These are phyloP conservation scores for Houttuynia cordata DNA, from an alignment of 164 flowering plant species.

Conservation along the genomic window DNA sequence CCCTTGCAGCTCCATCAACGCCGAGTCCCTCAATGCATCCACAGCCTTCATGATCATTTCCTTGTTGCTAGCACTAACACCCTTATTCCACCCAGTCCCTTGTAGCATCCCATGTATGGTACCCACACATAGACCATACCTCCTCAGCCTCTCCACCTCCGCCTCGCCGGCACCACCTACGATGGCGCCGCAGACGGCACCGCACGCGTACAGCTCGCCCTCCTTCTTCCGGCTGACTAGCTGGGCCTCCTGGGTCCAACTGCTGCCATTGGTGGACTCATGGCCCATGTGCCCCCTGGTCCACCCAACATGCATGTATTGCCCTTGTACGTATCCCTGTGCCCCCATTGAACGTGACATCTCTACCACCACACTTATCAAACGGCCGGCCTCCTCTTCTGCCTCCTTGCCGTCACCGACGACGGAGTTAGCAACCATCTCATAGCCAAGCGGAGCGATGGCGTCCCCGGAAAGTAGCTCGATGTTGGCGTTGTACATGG, in stretches of 20 bases:
- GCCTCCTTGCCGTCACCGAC: conserved; percentile 10
- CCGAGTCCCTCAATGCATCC: conserved; percentile 18
- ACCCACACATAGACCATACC: conserved; percentile 40
- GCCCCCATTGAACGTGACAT: conserved; percentile 41
- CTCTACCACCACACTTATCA: conserved; percentile 42
- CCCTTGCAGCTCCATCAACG: conserved; percentile 20
- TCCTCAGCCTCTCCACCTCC: conserved; percentile 44
- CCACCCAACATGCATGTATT: conserved; percentile 12
- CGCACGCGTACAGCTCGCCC: conserved; percentile 43
- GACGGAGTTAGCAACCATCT: conserved; percentile 29
- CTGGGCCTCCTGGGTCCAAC: conserved; percentile 1
- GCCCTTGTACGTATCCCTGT: conserved; percentile 35
- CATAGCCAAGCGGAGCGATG: conserved; percentile 15
- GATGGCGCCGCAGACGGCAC: conserved; percentile 65
- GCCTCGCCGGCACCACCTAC: conserved; percentile 52
- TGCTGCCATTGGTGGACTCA: no score
- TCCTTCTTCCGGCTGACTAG: conserved; percentile 27
- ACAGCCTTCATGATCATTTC: conserved; percentile 4
- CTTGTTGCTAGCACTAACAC: background rate
- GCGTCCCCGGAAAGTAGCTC: conserved; percentile 49
- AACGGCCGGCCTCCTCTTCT: conserved; percentile 22
- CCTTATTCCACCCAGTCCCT: conserved; percentile 8
- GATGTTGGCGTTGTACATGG: conserved; percentile 24
- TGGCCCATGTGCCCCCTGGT: background rate
- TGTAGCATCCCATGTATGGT: conserved; percentile 23